phyloP scores from a whole-genome alignment of 2,329 filamentous ascomycete species.

The Cladophialophora chaetospira region DNA sequence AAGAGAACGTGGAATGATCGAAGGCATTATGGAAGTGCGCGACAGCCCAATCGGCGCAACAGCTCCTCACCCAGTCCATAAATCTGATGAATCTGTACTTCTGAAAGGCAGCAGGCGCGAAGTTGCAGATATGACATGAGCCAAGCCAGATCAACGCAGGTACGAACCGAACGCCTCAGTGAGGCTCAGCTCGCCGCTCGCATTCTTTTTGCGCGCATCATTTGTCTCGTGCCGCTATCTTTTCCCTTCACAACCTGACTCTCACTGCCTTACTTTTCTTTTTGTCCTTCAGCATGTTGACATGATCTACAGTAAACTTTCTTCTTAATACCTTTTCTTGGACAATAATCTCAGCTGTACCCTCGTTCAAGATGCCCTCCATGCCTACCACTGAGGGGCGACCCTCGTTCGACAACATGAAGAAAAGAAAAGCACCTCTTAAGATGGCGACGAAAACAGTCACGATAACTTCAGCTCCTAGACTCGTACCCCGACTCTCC shows the following conservation, averaged over 20 bases:
- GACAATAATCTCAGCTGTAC: background rate
- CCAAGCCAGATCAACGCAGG: background rate
- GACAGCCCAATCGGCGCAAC: slow-evolving; percentile 18
- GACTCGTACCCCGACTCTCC: slow-evolving; percentile 12
- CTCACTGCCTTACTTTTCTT: background rate
- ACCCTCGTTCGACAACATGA: slow-evolving; percentile 27
- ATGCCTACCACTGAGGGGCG: slow-evolving; percentile 22
- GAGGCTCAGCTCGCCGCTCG: background rate
- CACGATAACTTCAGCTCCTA: slow-evolving; percentile 14
- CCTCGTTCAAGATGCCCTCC: slow-evolving; percentile 15
- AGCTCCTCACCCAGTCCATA: slow-evolving; percentile 25
- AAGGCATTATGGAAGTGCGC: background rate
- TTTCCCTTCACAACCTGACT: too few relatives aligned
- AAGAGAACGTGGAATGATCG: slow-evolving; percentile 21
- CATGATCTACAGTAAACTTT: slow-evolving; percentile 4
- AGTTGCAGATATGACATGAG: background rate
- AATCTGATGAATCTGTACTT: background rate
- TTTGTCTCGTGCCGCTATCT: background rate
- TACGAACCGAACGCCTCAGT: background rate
- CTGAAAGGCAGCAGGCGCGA: background rate
- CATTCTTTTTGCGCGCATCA: too few relatives aligned
- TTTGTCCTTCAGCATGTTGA: slow-evolving; percentile 3
- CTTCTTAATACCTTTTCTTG: background rate
- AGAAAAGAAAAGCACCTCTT: slow-evolving; percentile 27
- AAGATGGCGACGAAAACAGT: slow-evolving; percentile 29